phyloP scores from a whole-genome alignment of 2,329 filamentous ascomycete genomes.

The Fusarium sp. region DNA sequence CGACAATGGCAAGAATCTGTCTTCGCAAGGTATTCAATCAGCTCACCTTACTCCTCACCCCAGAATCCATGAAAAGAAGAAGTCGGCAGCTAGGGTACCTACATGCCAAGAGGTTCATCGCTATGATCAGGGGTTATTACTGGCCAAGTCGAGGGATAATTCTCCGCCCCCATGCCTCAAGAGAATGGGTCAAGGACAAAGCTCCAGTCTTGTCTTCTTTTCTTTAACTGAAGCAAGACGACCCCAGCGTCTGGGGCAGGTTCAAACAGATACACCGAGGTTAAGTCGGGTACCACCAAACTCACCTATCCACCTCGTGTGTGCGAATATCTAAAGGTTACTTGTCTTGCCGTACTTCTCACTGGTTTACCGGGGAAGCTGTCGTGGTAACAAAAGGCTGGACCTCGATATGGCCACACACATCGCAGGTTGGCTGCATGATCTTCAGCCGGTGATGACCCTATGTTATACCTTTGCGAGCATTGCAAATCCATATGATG shows the following conservation, averaged over 20 bases:
- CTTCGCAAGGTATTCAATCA: constrained; percentile 27
- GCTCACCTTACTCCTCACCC: constrained; percentile 37
- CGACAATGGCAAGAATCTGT: constrained; percentile 19
- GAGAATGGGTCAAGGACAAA: constrained; percentile 19
- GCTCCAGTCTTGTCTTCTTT: constrained; percentile 32
- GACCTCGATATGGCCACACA: constrained; percentile 11
- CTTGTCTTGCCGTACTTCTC: neutral
- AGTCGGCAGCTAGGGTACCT: constrained; percentile 28
- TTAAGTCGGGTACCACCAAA: constrained; percentile 28
- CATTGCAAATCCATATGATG: constrained; percentile 35
- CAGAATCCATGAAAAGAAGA: constrained; percentile 33
- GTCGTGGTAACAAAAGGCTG: constrained; percentile 14
- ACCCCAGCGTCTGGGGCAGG: constrained; percentile 23
- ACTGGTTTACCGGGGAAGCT: neutral
- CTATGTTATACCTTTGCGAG: constrained; percentile 21
- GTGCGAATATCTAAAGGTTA: neutral
- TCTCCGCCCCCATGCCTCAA: constrained; percentile 30
- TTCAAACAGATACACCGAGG: constrained; percentile 44
- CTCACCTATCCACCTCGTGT: constrained; percentile 1
- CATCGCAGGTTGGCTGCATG: constrained; percentile 12
- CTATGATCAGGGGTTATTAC: constrained; percentile 31
- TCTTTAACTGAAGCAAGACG: constrained; percentile 13
- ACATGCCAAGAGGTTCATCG: constrained; percentile 29
- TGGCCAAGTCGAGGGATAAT: constrained; percentile 16
- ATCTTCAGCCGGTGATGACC: constrained; percentile 19